Base-by-base conservation (phyloP, 2,329 filamentous ascomycete species). In the Arthroderma uncinatum region DNA sequence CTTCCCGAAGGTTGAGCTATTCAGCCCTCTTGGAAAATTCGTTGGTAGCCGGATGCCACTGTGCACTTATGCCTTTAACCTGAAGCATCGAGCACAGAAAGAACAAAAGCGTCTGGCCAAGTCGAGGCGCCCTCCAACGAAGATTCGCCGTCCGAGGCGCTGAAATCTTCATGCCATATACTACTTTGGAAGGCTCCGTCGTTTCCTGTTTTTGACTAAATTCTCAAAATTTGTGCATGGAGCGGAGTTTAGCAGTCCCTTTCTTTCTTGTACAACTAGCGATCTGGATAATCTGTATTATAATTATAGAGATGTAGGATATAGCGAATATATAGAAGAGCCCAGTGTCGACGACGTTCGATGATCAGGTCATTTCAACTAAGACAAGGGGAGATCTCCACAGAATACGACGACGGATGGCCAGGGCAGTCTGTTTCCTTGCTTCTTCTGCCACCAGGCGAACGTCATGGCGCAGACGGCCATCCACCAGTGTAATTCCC, bases 1-100 rank as follows among this genome's bases (percentile, higher is more conserved):
- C 12, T 83, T 82, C 76, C 89, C 89, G 0, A 76, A 83, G 8
- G 80, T 98, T 5, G 91, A 97, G 63, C 82, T 97, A 0, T 96
- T 86, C 66, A 87, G 81, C 28, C 93, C 93, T 0, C 79, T 89
- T 58, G 93, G 93, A 10, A 60, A 59, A 28, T 62, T 58, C 54
- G 55, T 62, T 23, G 61, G 58, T 4, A 60, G 54, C 34, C 53
- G 62, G 34, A 57, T 40, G 53, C 57, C 60, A 6, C 57, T 63
- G 55, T 42, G 53, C 40, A 36, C 53, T 7, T 58, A 37, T 39
- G 30, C 50, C 16, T 53, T 53, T 33, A 53, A 10, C 36, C 30
- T 53, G 36, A 36, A 39, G 33, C 50, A 53, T 23, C 50, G 50
- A 23, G 50, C 50, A 23, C 21, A 36, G 50, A 12, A 53, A 36